Evolutionary conservation across 495 filamentous ascomycete genomes (phyloP).

Genomic region (Trichoderma reesei): DNA sequence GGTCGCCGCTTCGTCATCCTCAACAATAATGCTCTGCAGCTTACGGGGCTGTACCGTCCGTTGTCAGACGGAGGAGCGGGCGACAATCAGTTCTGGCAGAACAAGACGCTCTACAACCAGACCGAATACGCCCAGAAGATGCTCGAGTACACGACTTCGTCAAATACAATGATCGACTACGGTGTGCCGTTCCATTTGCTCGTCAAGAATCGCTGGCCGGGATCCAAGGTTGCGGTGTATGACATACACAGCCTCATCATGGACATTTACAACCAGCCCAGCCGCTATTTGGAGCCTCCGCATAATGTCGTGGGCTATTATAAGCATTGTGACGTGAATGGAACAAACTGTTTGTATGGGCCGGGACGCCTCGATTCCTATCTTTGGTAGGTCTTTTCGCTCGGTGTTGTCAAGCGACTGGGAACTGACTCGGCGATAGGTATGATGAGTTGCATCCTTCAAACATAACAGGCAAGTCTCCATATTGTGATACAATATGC

Average conservation of each 20-base stretch:
- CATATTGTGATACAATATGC: neutral
- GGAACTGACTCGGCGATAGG: constrained; percentile 15
- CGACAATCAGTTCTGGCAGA: constrained; percentile 46
- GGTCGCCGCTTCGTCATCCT: constrained; percentile 60
- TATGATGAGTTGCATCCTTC: constrained; percentile 60
- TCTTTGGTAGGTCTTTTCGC: constrained; percentile 52
- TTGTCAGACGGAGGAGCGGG: constrained; percentile 38
- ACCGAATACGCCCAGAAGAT: constrained; percentile 51
- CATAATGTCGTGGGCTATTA: constrained; percentile 52
- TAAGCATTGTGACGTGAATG: constrained; percentile 36
- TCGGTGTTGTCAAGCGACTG: constrained; percentile 41
- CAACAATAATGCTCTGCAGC: constrained; percentile 53
- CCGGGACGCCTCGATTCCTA: constrained; percentile 28
- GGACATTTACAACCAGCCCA: constrained; percentile 53
- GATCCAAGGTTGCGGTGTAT: constrained; percentile 51
- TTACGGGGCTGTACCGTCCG: constrained; percentile 49
- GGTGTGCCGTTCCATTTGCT: constrained; percentile 46
- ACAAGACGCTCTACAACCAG: constrained; percentile 40
- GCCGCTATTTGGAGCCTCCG: constrained; percentile 48
- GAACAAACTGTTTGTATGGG: constrained; percentile 23
- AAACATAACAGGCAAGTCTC: constrained; percentile 39
- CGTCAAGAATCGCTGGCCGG: constrained; percentile 46
- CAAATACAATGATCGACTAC: constrained; percentile 54
- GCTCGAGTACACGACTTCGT: constrained; percentile 46
- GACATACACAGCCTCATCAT: constrained; percentile 53